Base-by-base conservation (phyloP, 176 grass and related monocot genomes). In the Bonia amplexicaulis region DNA sequence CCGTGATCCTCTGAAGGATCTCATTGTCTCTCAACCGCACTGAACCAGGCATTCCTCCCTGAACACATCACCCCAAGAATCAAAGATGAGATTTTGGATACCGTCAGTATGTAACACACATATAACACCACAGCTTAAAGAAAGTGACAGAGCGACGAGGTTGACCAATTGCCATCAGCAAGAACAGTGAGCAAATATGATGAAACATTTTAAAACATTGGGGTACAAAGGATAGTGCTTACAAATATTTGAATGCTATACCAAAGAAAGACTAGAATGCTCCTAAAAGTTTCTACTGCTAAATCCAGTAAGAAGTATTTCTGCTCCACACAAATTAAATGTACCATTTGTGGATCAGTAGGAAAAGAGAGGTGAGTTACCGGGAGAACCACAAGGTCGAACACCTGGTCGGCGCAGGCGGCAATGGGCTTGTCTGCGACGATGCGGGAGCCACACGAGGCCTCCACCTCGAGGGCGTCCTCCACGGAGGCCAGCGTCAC, bases 11-110 rank as follows among this genome's bases (percentile, higher is more conserved):
- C 66, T 83, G 85, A 84, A 98, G 96, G 45, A 90, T 80, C 66
- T 92, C 77, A 27, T 81, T 93, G 53, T 98, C 96, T 90, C 93
- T 95, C 85, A 98, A 84, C 61, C 82, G 72, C 76, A 92, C 93
- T 26, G 96, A 95, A 79, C 96, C 93, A 74, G 96, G 96, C 96
- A 95, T 98, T 69, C 96, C 93, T 69, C 93, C 96, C 95, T 98
- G 76, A 74, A 57, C 54, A 86, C 39, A 77, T 76, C 25, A 66
- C 3, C 42, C 0, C 37, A 57, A 73, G 17, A 82, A 79, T 72
- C 14, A 42, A 84, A 75, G 6, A 75, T 27, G 27, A 67, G 68
- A 63, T 68, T 74, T 57, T 85, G 45, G 6, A 19, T 47, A 57
- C 14, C 82, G 23, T 11, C 55, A 82, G 54, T 6, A 71, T 63